A percentile compares a stretch with the other conserved stretches of the same genome.
Conservation (phyloP, 2,329 filamentous ascomycete species). For the Fusarium camptoceras region DNA sequence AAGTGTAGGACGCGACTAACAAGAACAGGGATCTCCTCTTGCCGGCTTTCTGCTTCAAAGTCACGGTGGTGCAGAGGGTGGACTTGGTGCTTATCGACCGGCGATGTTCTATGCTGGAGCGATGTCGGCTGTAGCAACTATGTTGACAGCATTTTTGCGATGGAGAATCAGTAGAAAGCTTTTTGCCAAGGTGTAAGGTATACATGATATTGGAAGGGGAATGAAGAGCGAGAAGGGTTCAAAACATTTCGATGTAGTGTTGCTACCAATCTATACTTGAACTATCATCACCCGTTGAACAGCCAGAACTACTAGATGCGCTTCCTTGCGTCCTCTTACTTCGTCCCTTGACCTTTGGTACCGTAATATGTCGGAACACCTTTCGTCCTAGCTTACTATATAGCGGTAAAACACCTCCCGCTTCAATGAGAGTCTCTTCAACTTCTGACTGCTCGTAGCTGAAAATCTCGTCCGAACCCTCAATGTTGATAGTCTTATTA, state of each 20-base stretch:
- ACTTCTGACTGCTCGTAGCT: neutral
- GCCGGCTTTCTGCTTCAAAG: conserved; percentile 69
- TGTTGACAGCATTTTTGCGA: conserved; percentile 9
- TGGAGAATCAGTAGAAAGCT: conserved; percentile 25
- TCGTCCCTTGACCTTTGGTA: conserved; percentile 1
- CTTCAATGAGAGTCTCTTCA: neutral
- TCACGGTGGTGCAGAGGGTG: conserved; percentile 62
- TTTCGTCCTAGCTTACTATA: neutral
- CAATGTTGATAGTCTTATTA: neutral
- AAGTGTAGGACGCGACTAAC: neutral
- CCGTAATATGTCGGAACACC: conserved; percentile 7
- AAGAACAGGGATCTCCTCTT: conserved; percentile 65
- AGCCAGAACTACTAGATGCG: neutral
- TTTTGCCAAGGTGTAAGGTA: neutral
- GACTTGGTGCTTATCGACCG: conserved; percentile 66
- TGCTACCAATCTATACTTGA: neutral
- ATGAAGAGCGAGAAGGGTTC: neutral
- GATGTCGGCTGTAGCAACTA: conserved; percentile 16
- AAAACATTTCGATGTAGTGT: too few species aligned
- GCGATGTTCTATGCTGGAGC: conserved; percentile 71
- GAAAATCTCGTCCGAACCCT: neutral
- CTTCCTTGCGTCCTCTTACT: neutral
- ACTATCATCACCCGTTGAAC: neutral
- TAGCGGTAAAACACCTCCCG: neutral
- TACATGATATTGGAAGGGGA: rapidly evolving